These are phyloP conservation scores for Marasmius oreades DNA, from an alignment of 1,284 basidiomycete species.

Conservation along the genomic window DNA sequence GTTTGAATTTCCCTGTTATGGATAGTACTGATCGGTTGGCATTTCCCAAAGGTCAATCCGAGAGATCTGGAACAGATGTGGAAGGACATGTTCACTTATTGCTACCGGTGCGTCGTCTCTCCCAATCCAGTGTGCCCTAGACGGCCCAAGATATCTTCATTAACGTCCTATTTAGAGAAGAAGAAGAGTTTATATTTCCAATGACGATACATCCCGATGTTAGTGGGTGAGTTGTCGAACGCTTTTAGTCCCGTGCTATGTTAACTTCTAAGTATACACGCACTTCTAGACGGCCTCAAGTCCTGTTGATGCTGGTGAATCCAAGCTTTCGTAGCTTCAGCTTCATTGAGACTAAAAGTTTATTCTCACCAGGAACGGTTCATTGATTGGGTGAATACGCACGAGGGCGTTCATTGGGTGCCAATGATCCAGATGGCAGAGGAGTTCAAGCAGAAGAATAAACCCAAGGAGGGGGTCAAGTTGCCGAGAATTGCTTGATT, in stretches of 20 bases:
- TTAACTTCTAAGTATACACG: slow-evolving; percentile 30
- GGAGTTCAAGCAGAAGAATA: slow-evolving; percentile 44
- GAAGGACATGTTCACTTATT: slow-evolving; percentile 74
- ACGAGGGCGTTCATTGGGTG: slow-evolving; percentile 71
- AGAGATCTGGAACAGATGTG: slow-evolving; percentile 71
- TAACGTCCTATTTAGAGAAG: slow-evolving; percentile 40
- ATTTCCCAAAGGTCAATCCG: slow-evolving; percentile 50
- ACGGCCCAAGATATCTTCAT: not conserved
- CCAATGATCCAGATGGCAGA: slow-evolving; percentile 66
- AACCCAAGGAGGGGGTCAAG: slow-evolving; percentile 31
- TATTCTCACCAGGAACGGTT: slow-evolving; percentile 53
- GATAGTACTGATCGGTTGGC: not conserved
- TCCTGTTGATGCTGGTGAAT: slow-evolving; percentile 70
- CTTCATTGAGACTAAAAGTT: not conserved
- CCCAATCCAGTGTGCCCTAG: slow-evolving; percentile 22
- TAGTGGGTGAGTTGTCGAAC: slow-evolving; percentile 49
- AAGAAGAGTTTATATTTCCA: slow-evolving; percentile 72
- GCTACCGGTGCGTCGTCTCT: slow-evolving; percentile 50
- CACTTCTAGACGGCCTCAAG: slow-evolving; percentile 46
- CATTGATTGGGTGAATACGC: slow-evolving; percentile 76
- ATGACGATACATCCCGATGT: slow-evolving; percentile 80
- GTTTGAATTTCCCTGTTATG: slow-evolving; percentile 1
- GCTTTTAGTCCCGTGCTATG: slow-evolving; percentile 40
- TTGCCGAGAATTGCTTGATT: slow-evolving; percentile 42
- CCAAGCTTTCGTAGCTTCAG: not conserved